Evolutionary conservation across 2,329 filamentous ascomycete genomes (phyloP).

Genomic region (Verticillium isaacii): DNA sequence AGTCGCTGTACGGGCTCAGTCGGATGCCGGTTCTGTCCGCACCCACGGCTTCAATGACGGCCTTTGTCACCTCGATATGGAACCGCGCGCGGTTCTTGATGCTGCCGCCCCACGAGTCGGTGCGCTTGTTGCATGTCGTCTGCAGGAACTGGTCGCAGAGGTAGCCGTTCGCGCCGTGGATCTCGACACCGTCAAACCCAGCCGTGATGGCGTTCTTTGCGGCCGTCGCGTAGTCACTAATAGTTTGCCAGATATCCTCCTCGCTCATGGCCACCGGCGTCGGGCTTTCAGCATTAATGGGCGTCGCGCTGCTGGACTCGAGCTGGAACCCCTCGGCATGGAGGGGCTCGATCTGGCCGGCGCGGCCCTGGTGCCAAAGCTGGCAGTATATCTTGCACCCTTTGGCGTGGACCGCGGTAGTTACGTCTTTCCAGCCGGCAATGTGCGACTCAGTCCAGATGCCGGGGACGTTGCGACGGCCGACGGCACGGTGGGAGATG

Average conservation of each 20-base stretch:
- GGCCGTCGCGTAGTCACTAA: conserved; percentile 53
- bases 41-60: conserved; percentile 37
- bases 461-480: conserved; percentile 46
- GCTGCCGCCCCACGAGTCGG: conserved; percentile 49
- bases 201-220: conserved; percentile 52
- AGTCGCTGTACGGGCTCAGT: conserved; percentile 51
- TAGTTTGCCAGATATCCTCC: conserved; percentile 60
- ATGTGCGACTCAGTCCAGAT: conserved; percentile 55
- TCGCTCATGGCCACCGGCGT: conserved; percentile 61
- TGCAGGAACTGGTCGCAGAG: conserved; percentile 60
- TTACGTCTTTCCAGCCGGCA: conserved; percentile 55
- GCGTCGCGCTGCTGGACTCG: conserved; percentile 37
- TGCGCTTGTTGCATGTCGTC: conserved; percentile 43
- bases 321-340: conserved; percentile 40
- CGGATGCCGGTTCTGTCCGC: conserved; percentile 47
- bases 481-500: conserved; percentile 41
- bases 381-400: conserved; percentile 59
- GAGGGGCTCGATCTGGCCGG: conserved; percentile 27
- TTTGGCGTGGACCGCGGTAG: conserved; percentile 58
- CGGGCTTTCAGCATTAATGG: conserved; percentile 38
- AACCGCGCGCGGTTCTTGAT: conserved; percentile 49
- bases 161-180: conserved; percentile 53
- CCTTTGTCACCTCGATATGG: conserved; percentile 42
- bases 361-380: conserved; percentile 60
- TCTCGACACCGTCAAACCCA: conserved; percentile 68